Percentiles rank a stretch among this genome's conserved stretches.
Evolutionary conservation across 345 rosid species (phyloP).

Genomic region (Pistacia vera): DNA sequence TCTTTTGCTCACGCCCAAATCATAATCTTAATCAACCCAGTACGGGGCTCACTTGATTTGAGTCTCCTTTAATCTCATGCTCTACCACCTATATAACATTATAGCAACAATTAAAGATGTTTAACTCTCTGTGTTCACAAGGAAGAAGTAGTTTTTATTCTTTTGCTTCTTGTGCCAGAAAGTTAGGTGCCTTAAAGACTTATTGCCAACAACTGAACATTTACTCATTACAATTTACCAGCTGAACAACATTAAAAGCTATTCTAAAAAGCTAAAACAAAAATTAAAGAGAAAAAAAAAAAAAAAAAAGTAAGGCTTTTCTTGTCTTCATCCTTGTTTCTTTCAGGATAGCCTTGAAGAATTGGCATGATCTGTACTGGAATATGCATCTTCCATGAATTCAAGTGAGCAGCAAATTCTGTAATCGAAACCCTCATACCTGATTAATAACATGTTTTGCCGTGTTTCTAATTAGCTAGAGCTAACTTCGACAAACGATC

Average conservation of each 20-base stretch:
- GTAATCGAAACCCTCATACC: neutral
- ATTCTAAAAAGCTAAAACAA: neutral
- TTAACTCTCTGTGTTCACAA: no score
- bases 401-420: neutral
- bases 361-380: neutral
- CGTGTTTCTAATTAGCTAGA: neutral
- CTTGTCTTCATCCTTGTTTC: neutral
- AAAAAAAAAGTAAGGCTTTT: neutral
- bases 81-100: no score
- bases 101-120: neutral
- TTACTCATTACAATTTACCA: neutral
- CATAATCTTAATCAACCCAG: no score
- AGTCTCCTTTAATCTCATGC: no score
- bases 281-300: neutral
- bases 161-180: conserved; percentile 2
- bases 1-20: no score
- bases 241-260: neutral
- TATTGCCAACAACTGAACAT: conserved; percentile 3
- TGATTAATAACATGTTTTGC: neutral
- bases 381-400: neutral
- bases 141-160: neutral
- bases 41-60: no score
- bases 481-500: conserved; percentile 18
- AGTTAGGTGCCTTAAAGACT: neutral
- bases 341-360: no score